These are phyloP conservation scores for Wickerhamiella alocasiicola DNA, from an alignment of 805 yeast genomes.

Conservation along the genomic window DNA sequence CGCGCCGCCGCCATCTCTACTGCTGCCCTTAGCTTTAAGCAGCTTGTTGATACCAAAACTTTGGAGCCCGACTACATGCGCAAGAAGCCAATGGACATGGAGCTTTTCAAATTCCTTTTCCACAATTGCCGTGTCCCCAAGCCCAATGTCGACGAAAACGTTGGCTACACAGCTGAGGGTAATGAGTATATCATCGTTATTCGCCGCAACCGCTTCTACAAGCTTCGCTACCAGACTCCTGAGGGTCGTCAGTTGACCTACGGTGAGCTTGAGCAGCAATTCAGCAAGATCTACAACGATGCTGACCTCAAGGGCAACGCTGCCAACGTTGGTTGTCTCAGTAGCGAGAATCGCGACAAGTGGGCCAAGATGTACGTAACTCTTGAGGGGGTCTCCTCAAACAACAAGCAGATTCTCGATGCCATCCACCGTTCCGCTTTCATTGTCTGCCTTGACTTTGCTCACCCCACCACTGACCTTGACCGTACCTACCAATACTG, in stretches of 20 bases:
- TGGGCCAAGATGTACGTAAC: constrained; percentile 53
- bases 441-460: constrained; percentile 66
- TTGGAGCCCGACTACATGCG: constrained; percentile 69
- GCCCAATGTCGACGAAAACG: constrained; percentile 42
- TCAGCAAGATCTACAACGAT: constrained; percentile 39
- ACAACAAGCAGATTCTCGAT: constrained; percentile 48
- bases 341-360: constrained; percentile 74
- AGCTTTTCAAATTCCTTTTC: constrained; percentile 81
- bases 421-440: constrained; percentile 69
- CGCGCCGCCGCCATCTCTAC: constrained; percentile 68
- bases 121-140: constrained; percentile 75
- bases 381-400: constrained; percentile 43
- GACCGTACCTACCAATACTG: constrained; percentile 76
- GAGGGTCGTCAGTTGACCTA: constrained; percentile 29
- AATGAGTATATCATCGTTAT: constrained; percentile 63
- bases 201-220: constrained; percentile 69
- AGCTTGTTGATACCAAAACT: constrained; percentile 52
- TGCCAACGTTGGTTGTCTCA: constrained; percentile 61
- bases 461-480: constrained; percentile 58
- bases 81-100: constrained; percentile 86
- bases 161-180: constrained; percentile 32
- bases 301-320: constrained; percentile 33
- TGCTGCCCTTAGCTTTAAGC: constrained; percentile 56
- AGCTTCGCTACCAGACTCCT: constrained; percentile 34
- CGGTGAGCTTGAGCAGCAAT: constrained; percentile 37